A percentile compares a stretch with the other conserved stretches of the same genome.
Conservation (phyloP, 2,329 filamentous ascomycete genomes). For the Xylariales sp. region DNA sequence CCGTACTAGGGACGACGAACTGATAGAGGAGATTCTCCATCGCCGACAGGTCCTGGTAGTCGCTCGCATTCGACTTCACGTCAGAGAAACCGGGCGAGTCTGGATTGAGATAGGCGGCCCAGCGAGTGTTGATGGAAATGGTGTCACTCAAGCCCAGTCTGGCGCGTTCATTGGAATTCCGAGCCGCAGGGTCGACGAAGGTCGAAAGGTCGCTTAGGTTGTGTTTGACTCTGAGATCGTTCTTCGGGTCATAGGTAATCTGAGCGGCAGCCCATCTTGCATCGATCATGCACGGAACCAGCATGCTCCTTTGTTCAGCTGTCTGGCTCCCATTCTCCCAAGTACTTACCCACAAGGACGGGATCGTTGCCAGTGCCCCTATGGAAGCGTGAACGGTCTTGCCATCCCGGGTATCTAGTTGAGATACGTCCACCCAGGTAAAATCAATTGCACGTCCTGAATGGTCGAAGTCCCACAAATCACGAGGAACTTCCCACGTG, state of each 20-base stretch:
- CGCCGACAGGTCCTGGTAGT: background rate
- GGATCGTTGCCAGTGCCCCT: background rate
- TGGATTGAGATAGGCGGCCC: conserved; percentile 2
- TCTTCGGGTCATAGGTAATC: background rate
- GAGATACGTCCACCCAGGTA: background rate
- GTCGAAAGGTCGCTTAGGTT: background rate
- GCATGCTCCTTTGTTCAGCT: background rate
- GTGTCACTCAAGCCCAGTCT: background rate
- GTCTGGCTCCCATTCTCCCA: background rate
- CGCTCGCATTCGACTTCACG: background rate
- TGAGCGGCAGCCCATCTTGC: background rate
- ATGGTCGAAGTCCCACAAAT: background rate
- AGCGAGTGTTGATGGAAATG: background rate
- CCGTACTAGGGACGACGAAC: background rate
- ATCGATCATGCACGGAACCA: conserved; percentile 2
- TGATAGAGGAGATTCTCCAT: background rate
- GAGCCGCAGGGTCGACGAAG: background rate
- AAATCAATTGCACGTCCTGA: background rate
- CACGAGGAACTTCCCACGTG: background rate
- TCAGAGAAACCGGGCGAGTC: background rate
- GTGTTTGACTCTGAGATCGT: background rate
- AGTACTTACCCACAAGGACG: background rate
- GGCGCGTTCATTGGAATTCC: background rate
- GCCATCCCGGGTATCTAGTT: background rate
- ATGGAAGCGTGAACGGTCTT: background rate